phyloP scores from a whole-genome alignment of 2,329 filamentous ascomycete species.

The Trichoderma brevicompactum region DNA sequence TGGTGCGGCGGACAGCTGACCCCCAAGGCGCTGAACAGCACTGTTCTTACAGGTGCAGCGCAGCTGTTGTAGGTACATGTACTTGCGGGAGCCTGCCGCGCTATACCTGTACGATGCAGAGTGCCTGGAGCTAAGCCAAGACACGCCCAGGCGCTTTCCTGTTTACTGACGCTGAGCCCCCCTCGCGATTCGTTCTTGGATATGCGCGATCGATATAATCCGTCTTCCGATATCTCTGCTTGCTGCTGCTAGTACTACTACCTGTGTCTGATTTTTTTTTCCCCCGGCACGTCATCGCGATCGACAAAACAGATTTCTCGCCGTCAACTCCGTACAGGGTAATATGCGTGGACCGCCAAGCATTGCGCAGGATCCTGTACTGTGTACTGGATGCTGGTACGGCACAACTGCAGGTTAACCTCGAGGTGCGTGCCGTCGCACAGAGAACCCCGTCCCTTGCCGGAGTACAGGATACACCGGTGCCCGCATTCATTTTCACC shows the following conservation, averaged over 20 bases:
- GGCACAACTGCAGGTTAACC: neutral
- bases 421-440: neutral
- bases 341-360: neutral
- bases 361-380: slow-evolving; percentile 1
- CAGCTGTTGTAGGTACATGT: slow-evolving; percentile 1
- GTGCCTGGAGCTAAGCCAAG: slow-evolving; percentile 2
- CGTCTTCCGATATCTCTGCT: slow-evolving; percentile 2
- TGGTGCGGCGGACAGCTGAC: neutral
- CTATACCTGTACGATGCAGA: slow-evolving; percentile 1
- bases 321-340: neutral
- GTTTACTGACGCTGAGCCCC: neutral
- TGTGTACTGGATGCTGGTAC: neutral
- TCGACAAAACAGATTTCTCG: slow-evolving; percentile 5
- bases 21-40: neutral
- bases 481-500: slow-evolving; percentile 8
- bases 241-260: neutral
- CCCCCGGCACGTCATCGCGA: neutral
- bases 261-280: neutral
- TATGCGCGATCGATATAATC: slow-evolving; percentile 12
- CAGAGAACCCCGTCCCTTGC: neutral
- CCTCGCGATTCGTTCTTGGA: neutral
- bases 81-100: neutral
- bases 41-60: neutral
- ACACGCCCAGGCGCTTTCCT: neutral
- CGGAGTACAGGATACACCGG: neutral